Base-by-base conservation (phyloP, 2,329 filamentous ascomycete species). In the Diaporthe sp. region DNA sequence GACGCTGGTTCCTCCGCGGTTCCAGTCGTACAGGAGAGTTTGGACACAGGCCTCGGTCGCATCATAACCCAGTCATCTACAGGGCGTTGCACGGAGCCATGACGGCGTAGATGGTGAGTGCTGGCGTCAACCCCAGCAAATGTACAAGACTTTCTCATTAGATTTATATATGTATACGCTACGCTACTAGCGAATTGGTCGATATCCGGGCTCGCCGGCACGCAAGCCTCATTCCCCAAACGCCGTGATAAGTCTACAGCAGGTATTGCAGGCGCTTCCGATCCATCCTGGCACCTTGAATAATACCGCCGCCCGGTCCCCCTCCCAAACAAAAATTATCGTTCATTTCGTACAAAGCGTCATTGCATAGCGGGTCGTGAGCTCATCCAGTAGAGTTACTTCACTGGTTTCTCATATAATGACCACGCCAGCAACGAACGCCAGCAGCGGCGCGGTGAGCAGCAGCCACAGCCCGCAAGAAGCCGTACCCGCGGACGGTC, bases 341-440 rank as follows among this genome's bases (percentile, higher is more conserved):
- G 37, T 25, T 44, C 71, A 57, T 65, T 65, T 55, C 61, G 37
- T 73, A 44, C 71, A 72, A 60, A 65, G 39, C 70, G 70, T 72
- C n/a, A 55, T 65, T 25, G 39, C 44, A 47, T 53, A 39, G 34
- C 47, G 25, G 34, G 37, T 34, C 34, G 28, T 55, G 28, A 55
- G 58, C 47, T 42, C 47, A 34, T 39, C 20, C 17, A 42, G 25
- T 28, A 31, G 12, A 55, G 25, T 20, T 9, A 31, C 17, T 20
- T n/a, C 25, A 25, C 34, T 25, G 49, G 34, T 25, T 15, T 15
- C 60, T 61, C 51, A 73, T 6, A 57, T 22, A 22, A n/a, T 58
- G 60, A 72, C 25, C 39, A 57, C 39, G 71, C 49, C 71, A 67
- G 71, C 47, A 42, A 53, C n/a, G 71, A 44, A 65, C 34, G 37